phyloP scores from a whole-genome alignment of 805 yeast genomes.

The Grigorovia humatica region DNA sequence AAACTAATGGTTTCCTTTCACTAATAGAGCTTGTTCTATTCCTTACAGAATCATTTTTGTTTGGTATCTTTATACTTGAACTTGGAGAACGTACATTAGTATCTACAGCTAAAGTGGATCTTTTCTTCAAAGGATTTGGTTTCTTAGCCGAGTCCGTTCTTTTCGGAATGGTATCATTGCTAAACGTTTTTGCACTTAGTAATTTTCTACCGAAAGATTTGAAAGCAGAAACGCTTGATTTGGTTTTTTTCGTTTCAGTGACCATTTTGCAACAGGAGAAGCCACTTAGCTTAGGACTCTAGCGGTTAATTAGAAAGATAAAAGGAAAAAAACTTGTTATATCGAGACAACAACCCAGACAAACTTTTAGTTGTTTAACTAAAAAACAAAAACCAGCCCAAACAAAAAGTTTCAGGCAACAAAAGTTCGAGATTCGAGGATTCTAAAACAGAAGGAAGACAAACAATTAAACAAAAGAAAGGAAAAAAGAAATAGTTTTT shows the following conservation, averaged over 20 bases:
- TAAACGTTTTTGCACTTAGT: conserved; percentile 6
- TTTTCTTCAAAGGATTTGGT: conserved; percentile 4
- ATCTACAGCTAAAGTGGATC: conserved; percentile 1
- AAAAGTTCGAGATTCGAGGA: too few relatives aligned
- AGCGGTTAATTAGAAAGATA: too few relatives aligned
- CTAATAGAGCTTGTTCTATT: conserved; percentile 1
- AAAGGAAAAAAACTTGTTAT: too few relatives aligned
- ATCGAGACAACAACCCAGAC: too few relatives aligned
- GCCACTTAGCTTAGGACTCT: not conserved
- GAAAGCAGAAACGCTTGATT: conserved; percentile 9
- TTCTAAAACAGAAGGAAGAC: too few relatives aligned
- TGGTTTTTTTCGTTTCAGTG: not conserved
- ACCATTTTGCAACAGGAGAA: not conserved
- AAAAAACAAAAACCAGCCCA: too few relatives aligned
- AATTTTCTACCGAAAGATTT: conserved; percentile 12
- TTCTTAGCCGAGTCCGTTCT: not conserved
- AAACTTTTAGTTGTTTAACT: too few relatives aligned
- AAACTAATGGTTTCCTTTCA: conserved; percentile 36
- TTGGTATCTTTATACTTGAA: not conserved
- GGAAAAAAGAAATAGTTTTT: too few relatives aligned
- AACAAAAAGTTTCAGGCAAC: too few relatives aligned
- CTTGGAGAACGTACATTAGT: not conserved
- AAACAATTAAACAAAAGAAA: too few relatives aligned
- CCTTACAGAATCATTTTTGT: not conserved
- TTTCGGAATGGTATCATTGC: conserved; percentile 1